phyloP scores from a whole-genome alignment of 192 early-diverging fungal genomes.

The Phycomyces blakesleeanus region DNA sequence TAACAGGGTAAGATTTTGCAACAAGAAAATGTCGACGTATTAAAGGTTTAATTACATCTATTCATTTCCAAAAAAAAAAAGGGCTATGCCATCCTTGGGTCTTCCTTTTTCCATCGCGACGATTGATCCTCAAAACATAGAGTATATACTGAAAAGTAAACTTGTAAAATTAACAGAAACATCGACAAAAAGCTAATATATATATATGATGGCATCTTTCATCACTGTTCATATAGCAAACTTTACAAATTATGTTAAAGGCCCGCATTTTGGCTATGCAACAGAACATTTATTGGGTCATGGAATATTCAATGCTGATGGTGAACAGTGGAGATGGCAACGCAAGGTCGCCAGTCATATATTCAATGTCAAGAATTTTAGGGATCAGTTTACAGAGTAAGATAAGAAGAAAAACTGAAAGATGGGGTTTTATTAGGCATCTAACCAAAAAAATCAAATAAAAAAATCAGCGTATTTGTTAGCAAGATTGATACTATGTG shows the following conservation, averaged over 20 bases:
- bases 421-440: too few relatives aligned
- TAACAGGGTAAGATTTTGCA: too few relatives aligned
- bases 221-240: too few relatives aligned
- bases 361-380: constrained; percentile 43
- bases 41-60: too few relatives aligned
- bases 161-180: too few relatives aligned
- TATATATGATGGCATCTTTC: too few relatives aligned
- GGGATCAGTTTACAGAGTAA: constrained; percentile 19
- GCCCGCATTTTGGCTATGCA: constrained; percentile 31
- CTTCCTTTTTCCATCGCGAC: background rate
- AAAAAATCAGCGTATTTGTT: constrained; percentile 39
- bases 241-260: constrained; percentile 19
- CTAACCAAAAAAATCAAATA: background rate
- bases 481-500: constrained; percentile 32
- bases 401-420: too few relatives aligned
- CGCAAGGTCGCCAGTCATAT: constrained; percentile 39
- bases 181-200: too few relatives aligned
- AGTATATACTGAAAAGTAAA: constrained; percentile 17
- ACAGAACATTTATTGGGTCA: constrained; percentile 25
- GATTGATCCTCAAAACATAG: constrained; percentile 12
- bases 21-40: too few relatives aligned
- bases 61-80: too few relatives aligned
- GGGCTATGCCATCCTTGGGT: too few relatives aligned
- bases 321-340: constrained; percentile 38
- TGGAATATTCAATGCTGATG: constrained; percentile 14